A percentile compares a stretch with the other conserved stretches of the same genome.
Conservation (phyloP, 805 yeast genomes). For the Ogataea dorogensis region DNA sequence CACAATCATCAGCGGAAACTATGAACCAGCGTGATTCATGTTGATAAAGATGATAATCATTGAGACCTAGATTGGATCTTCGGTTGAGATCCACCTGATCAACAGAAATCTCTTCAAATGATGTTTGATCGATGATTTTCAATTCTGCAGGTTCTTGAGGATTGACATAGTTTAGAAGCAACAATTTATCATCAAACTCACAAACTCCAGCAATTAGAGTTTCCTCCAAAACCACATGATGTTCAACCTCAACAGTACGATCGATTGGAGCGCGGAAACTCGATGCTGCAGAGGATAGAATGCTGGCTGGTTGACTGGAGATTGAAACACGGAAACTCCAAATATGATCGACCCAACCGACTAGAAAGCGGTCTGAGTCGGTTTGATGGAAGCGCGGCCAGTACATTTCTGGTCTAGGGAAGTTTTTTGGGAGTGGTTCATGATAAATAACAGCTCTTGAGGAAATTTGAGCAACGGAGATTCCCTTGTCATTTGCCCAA, state of each 20-base stretch:
- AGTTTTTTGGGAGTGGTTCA: constrained; percentile 55
- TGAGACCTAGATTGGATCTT: constrained; percentile 60
- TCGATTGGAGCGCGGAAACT: constrained; percentile 46
- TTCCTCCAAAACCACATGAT: constrained; percentile 46
- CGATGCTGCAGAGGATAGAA: constrained; percentile 55
- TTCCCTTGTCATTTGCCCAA: constrained; percentile 85
- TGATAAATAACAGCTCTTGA: constrained; percentile 48
- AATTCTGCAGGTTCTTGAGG: constrained; percentile 61
- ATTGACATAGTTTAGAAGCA: constrained; percentile 51
- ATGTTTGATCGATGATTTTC: constrained; percentile 58
- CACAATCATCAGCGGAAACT: constrained; percentile 78
- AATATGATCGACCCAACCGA: constrained; percentile 81
- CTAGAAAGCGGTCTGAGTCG: constrained; percentile 61
- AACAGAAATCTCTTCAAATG: constrained; percentile 71
- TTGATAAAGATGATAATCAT: constrained; percentile 73
- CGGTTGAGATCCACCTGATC: constrained; percentile 73
- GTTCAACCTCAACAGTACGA: constrained; percentile 44
- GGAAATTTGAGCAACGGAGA: constrained; percentile 60
- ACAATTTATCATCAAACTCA: constrained; percentile 64
- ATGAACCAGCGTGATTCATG: constrained; percentile 55
- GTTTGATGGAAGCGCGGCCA: constrained; percentile 75
- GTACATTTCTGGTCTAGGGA: constrained; percentile 70
- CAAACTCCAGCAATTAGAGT: constrained; percentile 73
- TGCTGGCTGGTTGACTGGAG: constrained; percentile 12
- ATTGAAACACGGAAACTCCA: constrained; percentile 50